Percentiles rank a stretch among this genome's conserved stretches.
Conservation (phyloP, 2,329 filamentous ascomycete species). For the Fusarium tanahbumbuense region DNA sequence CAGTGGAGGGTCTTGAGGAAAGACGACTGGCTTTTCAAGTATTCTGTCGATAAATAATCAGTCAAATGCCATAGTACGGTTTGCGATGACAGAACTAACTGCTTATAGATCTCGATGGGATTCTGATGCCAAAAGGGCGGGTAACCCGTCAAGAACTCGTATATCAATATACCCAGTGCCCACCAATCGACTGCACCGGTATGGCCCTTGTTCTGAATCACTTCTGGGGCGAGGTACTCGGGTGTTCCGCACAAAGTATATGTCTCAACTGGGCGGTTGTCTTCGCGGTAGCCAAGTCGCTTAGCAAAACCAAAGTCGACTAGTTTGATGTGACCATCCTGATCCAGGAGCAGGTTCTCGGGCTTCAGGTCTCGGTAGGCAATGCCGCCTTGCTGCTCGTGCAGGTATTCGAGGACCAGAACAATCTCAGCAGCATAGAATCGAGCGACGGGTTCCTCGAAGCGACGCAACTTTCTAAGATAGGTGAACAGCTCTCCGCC, state of each 20-base stretch:
- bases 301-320: slow-evolving; percentile 91
- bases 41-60: slow-evolving; percentile 64
- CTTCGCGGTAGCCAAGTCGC: slow-evolving; percentile 69
- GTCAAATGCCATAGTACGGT: background rate
- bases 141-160: slow-evolving; percentile 86
- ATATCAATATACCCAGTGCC: slow-evolving; percentile 85
- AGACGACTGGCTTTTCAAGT: slow-evolving; percentile 80
- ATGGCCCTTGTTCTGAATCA: slow-evolving; percentile 84
- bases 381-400: slow-evolving; percentile 80
- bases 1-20: slow-evolving; percentile 74
- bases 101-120: slow-evolving; percentile 87
- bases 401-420: slow-evolving; percentile 81
- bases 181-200: slow-evolving; percentile 87
- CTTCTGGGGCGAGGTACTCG: slow-evolving; percentile 86
- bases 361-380: slow-evolving; percentile 87
- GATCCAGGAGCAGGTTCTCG: slow-evolving; percentile 83
- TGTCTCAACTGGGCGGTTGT: slow-evolving; percentile 70
- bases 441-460: slow-evolving; percentile 80
- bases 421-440: slow-evolving; percentile 90
- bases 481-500: slow-evolving; percentile 89
- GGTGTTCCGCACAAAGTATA: slow-evolving; percentile 87
- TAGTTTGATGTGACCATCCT: slow-evolving; percentile 81
- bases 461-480: slow-evolving; percentile 79
- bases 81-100: slow-evolving; percentile 58
- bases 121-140: slow-evolving; percentile 90